A percentile compares a stretch with the other conserved stretches of the same genome.
Conservation (phyloP, 2,329 filamentous ascomycete genomes). For the Chaetomiaceae sp. region DNA sequence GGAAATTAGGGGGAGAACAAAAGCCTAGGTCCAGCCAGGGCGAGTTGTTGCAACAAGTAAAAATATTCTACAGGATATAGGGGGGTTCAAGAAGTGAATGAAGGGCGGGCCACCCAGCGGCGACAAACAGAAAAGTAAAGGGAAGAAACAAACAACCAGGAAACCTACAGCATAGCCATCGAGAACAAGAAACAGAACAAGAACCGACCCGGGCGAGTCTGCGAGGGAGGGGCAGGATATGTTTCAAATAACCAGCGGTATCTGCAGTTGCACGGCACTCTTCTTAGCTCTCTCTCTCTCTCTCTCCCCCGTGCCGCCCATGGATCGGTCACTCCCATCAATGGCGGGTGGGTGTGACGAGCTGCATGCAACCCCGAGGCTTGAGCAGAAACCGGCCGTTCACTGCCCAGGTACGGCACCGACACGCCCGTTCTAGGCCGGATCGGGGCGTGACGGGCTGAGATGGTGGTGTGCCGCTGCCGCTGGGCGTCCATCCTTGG, state of each 20-base stretch:
- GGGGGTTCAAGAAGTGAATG: conserved; percentile 1
- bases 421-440: conserved; percentile 8
- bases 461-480: conserved; percentile 11
- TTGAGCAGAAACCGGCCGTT: not conserved
- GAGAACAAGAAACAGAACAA: not conserved
- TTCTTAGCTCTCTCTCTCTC: too few relatives aligned
- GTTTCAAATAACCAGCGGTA: conserved; percentile 1
- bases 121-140: not conserved
- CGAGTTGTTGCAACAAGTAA: too few relatives aligned
- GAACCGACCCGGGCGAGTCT: not conserved
- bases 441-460: conserved; percentile 20
- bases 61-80: not conserved
- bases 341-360: conserved; percentile 16
- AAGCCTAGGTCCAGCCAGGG: conserved; percentile 16
- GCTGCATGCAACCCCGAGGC: conserved; percentile 10
- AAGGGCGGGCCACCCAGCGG: not conserved
- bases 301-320: conserved; percentile 1
- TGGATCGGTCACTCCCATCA: not conserved
- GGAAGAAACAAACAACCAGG: not conserved
- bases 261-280: not conserved
- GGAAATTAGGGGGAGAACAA: not conserved
- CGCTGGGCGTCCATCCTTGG: conserved; percentile 13
- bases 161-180: conserved; percentile 1
- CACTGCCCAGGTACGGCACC: conserved; percentile 11
- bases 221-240: conserved; percentile 1